A percentile compares a stretch with the other conserved stretches of the same genome.
Conservation (phyloP, 257 asterid species). For the Solanum sejunctum region DNA sequence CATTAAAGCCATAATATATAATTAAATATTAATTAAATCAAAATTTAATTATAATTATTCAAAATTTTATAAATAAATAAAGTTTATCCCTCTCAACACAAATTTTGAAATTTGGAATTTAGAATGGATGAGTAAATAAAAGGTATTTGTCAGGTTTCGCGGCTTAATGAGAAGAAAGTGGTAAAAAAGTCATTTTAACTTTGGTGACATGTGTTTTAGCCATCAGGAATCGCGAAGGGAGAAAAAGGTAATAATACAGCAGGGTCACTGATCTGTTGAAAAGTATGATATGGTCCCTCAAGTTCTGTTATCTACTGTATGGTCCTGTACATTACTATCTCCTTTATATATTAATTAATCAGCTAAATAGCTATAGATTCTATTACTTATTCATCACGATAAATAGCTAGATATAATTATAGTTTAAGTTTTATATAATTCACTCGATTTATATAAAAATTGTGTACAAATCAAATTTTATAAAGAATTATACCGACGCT, state of each 20-base stretch:
- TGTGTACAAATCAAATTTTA: no score
- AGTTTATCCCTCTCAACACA: not conserved
- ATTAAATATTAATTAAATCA: not conserved
- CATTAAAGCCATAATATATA: not conserved
- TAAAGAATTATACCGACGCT: no score
- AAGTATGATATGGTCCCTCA: not conserved
- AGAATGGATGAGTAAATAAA: not conserved
- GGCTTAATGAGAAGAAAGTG: not conserved
- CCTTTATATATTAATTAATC: no score
- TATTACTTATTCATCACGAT: no score
- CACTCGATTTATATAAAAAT: no score
- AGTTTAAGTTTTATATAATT: no score
- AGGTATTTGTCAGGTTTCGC: not conserved
- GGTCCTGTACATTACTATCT: not conserved
- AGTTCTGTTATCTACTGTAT: not conserved
- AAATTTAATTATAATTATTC: no score
- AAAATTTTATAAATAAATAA: no score
- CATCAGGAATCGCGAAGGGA: not conserved
- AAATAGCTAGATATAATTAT: no score
- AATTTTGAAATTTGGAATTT: not conserved
- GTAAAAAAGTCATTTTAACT: not conserved
- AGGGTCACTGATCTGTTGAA: not conserved
- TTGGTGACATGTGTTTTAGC: not conserved
- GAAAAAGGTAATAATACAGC: not conserved
- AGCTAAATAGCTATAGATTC: no score